A percentile compares a stretch with the other conserved stretches of the same genome.
These are phyloP conservation scores for Trapa incisa DNA, from an alignment of 345 rosid genomes.

Conservation along the genomic window DNA sequence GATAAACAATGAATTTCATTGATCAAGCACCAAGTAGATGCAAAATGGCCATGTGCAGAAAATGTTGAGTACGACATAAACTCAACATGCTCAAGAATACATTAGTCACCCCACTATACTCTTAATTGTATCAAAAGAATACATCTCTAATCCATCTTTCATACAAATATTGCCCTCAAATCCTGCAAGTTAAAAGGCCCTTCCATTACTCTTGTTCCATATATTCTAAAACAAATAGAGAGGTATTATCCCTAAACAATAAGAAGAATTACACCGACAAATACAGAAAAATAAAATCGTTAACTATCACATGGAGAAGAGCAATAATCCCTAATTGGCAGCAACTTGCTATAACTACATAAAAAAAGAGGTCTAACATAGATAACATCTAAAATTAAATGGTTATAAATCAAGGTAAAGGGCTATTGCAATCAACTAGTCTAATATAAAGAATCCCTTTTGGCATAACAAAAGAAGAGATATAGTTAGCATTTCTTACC, in stretches of 20 bases:
- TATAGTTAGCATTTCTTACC: conserved; percentile 32
- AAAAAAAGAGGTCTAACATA: neutral
- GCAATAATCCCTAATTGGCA: neutral
- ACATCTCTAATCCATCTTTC: too few relatives aligned
- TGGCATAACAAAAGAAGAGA: conserved; percentile 1
- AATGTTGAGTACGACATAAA: too few relatives aligned
- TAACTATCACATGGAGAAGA: neutral
- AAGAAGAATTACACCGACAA: neutral
- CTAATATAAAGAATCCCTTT: neutral
- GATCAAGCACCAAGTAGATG: too few relatives aligned
- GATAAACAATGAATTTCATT: neutral
- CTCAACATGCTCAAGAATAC: too few relatives aligned
- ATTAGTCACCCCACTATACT: too few relatives aligned
- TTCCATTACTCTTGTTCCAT: too few relatives aligned
- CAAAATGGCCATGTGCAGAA: too few relatives aligned
- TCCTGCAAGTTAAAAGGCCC: too few relatives aligned
- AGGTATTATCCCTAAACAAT: too few relatives aligned
- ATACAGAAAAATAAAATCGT: neutral
- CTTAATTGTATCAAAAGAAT: too few relatives aligned
- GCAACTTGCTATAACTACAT: neutral
- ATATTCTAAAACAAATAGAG: too few relatives aligned
- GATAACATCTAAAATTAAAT: neutral
- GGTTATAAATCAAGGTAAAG: neutral
- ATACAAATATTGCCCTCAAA: too few relatives aligned
- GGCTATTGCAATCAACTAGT: neutral